Evolutionary conservation across 1,284 basidiomycete genomes (phyloP).

Genomic region (Ceratobasidium sp.): DNA sequence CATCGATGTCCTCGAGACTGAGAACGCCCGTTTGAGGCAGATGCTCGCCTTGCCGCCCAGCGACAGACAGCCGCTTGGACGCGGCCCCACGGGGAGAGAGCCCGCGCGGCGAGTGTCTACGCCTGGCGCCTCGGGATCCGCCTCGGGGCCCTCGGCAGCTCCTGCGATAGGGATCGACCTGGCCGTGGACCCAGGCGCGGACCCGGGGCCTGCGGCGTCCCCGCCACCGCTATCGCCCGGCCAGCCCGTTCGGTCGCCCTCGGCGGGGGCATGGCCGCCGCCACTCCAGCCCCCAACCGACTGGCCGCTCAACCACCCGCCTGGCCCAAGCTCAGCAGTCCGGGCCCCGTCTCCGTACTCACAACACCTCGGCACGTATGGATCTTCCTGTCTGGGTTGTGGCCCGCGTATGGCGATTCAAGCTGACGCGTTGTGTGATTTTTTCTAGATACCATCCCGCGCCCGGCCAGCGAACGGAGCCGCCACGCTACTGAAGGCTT

Average conservation of each 20-base stretch:
- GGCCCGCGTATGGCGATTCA: neutral
- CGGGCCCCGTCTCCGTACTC: constrained; percentile 35
- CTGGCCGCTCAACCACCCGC: constrained; percentile 29
- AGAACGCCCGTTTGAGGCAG: constrained; percentile 81
- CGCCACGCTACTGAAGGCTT: constrained; percentile 24
- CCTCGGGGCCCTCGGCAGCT: constrained; percentile 8
- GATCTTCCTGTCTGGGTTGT: constrained; percentile 11
- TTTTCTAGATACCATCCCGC: constrained; percentile 27
- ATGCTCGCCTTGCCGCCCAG: constrained; percentile 80
- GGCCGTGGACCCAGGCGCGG: constrained; percentile 5
- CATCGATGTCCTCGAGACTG: constrained; percentile 84
- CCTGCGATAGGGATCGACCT: constrained; percentile 27
- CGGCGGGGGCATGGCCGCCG: constrained; percentile 23
- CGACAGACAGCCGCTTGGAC: constrained; percentile 73
- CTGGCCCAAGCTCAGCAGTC: constrained; percentile 27
- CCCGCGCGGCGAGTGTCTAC: constrained; percentile 15
- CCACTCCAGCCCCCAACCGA: constrained; percentile 36
- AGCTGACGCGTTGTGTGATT: constrained; percentile 15
- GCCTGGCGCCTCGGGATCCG: constrained; percentile 10
- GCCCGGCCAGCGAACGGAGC: constrained; percentile 31
- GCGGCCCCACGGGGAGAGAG: constrained; percentile 83
- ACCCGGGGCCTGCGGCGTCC: constrained; percentile 10
- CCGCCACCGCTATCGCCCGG: constrained; percentile 37
- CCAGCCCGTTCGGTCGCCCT: constrained; percentile 35
- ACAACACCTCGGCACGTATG: constrained; percentile 40